Evolutionary conservation across 2,329 filamentous ascomycete genomes (phyloP), one percentile per base, ranked within the genome.

Genomic region (Trichoderma afroharzianum): DNA sequence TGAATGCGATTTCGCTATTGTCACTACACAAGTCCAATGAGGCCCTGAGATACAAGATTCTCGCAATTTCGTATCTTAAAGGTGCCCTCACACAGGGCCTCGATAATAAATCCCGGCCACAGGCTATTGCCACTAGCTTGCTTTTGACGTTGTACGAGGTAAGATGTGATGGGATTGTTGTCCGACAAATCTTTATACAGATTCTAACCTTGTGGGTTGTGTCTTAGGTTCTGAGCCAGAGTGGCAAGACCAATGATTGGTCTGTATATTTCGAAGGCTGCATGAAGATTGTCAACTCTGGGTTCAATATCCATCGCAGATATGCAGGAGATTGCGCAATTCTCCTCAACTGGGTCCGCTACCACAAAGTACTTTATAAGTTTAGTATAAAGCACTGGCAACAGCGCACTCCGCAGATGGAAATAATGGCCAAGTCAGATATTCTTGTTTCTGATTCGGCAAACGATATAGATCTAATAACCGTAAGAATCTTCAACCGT

Each of bases 301-400:
- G 71, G 21, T 62, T 70, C 32, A 55, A 64, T 12, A 70, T 57
- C 11, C 58, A 71, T 59, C 58, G 68, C 24, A 69, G 55, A 33
- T 72, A 72, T 55, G 59, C 53, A 8, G 71, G 71, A 57, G 71
- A 72, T 6, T 64, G 68, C n/a, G 67, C 71, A 4, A 63, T 66
- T 2, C 36, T 72, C 18, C 58, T 72, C 8, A 63, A 72, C 18
- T 72, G 71, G 71, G 68, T 72, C n/a, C 68, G 68, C 47, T 72
- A 72, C 6, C 71, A 72, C 11, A 70, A 72, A 50, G 67, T 64
- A 11, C 50, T 72, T 26, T 72, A 72, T 21, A 72, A 72, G n/a
- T 70, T 72, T 32, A 72, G 71, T 26, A 70, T 72, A 9, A 61
- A 72, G 53, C 71, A 72, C 28, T 72, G 71, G 71, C 57, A 68